Conservation (phyloP, 139 green algal species). For the Volvox reticuliferus region DNA sequence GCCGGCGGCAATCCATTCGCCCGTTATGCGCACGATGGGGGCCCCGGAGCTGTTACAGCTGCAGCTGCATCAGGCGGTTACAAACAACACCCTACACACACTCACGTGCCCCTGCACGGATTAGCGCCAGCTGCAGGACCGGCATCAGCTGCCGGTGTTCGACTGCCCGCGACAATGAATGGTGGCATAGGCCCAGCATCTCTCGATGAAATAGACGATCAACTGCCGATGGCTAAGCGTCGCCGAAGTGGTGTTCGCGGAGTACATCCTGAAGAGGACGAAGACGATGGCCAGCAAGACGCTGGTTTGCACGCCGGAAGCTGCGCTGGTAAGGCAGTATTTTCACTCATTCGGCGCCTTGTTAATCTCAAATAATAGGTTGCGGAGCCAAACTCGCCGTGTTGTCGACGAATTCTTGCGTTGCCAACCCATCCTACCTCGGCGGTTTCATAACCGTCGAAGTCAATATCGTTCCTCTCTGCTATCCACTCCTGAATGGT, state of each 20-base stretch:
- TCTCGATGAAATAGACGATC: constrained; percentile 13
- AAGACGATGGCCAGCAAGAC: constrained; percentile 2
- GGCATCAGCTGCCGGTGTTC: constrained; percentile 12
- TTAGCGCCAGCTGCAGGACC: neutral
- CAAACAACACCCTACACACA: neutral
- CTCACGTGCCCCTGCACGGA: neutral
- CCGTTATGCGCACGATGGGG: neutral
- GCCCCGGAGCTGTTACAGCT: neutral
- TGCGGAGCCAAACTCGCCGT: too few species aligned
- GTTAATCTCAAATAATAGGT: too few species aligned
- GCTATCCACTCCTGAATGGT: too few species aligned
- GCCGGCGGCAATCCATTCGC: constrained; percentile 21
- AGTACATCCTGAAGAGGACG: neutral
- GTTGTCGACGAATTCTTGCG: too few species aligned
- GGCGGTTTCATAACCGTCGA: too few species aligned
- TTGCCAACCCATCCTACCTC: too few species aligned
- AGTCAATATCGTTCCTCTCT: too few species aligned
- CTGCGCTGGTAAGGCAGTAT: neutral
- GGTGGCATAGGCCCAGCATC: neutral
- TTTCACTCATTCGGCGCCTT: too few species aligned
- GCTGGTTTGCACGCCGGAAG: neutral
- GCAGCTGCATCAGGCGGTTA: neutral
- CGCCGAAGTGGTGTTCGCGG: neutral
- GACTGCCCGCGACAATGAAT: neutral
- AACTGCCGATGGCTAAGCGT: constrained; percentile 2